A percentile compares a stretch with the other conserved stretches of the same genome.
These are phyloP conservation scores for Cucurbita moschata DNA, from an alignment of 306 rosid species.

Conservation along the genomic window DNA sequence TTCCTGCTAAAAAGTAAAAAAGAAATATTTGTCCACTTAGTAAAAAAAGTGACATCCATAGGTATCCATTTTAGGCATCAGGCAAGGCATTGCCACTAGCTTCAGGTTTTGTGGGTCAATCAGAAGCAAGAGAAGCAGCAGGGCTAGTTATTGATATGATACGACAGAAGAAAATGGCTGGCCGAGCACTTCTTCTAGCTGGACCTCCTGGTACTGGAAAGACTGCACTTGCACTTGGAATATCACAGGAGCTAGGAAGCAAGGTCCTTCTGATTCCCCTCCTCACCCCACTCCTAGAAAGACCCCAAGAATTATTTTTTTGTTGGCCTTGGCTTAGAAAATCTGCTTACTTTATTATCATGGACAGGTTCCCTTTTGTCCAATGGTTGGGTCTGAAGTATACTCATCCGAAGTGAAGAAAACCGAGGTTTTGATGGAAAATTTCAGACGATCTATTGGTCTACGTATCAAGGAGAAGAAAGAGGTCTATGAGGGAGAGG, in stretches of 20 bases:
- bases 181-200: conserved; percentile 83
- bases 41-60: background rate
- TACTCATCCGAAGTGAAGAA: conserved; percentile 94
- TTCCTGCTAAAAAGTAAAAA: background rate
- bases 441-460: conserved; percentile 83
- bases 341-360: background rate
- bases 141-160: conserved; percentile 94
- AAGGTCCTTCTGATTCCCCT: conserved; percentile 38
- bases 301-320: background rate
- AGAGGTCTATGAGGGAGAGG: conserved; percentile 99
- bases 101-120: conserved; percentile 91
- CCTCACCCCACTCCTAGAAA: background rate
- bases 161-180: conserved; percentile 96
- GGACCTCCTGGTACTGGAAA: conserved; percentile 99
- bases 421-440: conserved; percentile 92
- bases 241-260: conserved; percentile 93
- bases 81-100: conserved; percentile 72
- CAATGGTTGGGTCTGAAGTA: conserved; percentile 97
- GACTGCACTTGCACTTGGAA: conserved; percentile 91
- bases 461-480: conserved; percentile 88
- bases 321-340: background rate
- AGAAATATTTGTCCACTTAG: background rate
- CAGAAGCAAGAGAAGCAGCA: conserved; percentile 85
- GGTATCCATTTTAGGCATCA: conserved; percentile 22
- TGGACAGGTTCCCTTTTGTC: conserved; percentile 83